Base-by-base conservation (phyloP, 768 basidiomycete genomes). In the Xerocomus potaroensis region DNA sequence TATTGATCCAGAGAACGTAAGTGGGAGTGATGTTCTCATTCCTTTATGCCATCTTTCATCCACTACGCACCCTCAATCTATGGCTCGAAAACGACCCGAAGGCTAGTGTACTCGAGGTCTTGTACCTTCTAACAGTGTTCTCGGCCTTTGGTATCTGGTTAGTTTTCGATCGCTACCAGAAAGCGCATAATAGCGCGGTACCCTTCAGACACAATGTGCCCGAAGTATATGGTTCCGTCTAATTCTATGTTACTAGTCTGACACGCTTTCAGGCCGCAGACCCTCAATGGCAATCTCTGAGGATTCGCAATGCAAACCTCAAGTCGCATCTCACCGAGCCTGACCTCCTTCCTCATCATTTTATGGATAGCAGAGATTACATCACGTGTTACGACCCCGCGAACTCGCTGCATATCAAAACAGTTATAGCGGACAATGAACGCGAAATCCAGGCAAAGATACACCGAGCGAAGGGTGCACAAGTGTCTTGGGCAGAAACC, bases 321-420 rank as follows among this genome's bases (percentile, higher is more conserved):
- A 72, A 75, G 50, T 83, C 87, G 4, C 91, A 94, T 63, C 63
- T 76, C 32, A 68, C 70, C 7, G 72, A 79, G 51, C 64, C 70
- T 2, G 74, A 75, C 9, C 70, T 92, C 26, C 68, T 77, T 30
- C 81, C 84, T 3, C 60, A 72, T 1, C 59, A 74, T 35, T 61
- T 66, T 11, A 62, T 76, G 24, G 62, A 69, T 1, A 73, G 72
- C 32, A 71, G 79, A 37, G 74, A 80, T 33, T 91, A 87, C 60
- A 86, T 97, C 49, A 98, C 95, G 2, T 84, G 85, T 62, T 98
- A 81, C 57, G 95, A 97, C 65, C 95, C 95, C 12, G 83, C 92
- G 4, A 94, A 89, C 12, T 84, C 83, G 18, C 74, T 87, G 32
- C 91, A 94, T 57, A 74, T 96, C 41, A 78, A 71, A 32, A 94